Base-by-base conservation (phyloP, 1,284 basidiomycete species). In the Irpex sp. region DNA sequence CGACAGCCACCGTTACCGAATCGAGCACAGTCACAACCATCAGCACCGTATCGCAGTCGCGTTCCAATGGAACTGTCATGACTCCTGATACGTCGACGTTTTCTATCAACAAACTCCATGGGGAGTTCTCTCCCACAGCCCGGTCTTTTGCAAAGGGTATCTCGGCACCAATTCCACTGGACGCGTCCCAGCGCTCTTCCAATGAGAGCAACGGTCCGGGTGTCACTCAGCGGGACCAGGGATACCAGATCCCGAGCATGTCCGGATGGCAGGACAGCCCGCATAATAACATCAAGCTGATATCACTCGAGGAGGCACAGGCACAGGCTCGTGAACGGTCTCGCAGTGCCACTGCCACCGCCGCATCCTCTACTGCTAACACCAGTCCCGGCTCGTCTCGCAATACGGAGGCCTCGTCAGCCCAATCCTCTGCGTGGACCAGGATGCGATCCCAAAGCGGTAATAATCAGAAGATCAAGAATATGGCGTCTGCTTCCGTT, bases 261-360 rank as follows among this genome's bases (percentile, higher is more conserved):
- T 76, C 64, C 15, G 68, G 73, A 19, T 86, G 83, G 82, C 77
- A 74, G 48, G 85, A 85, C 57, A 78, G 77, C 26, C 70, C 75
- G 31, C 73, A 76, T 9, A 80, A 84, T 26, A 76, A 82, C 13
- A 86, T 91, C 68, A 80, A 83, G 49, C 80, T 92, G 38, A 92
- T 93, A 59, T 85, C 90, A 5, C 78, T 92, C 57, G 87, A 91
- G 71, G 88, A 93, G 74, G 91, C 91, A 2, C 84, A 89, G 68
- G 86, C 86, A 11, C 84, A 85, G 58, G 80, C 74, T 1, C 76
- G 79, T 62, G 78, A 85, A 79, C 73, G 81, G 44, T 78, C 83
- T 56, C 83, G 87, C 48, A 83, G 80, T 68, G 80, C 77, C 7
- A 84, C 84, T 0, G 75, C 75, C 5, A 79, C 80, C 19, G 57